These are phyloP conservation scores for Annulohypoxylon moriforme DNA, from an alignment of 495 filamentous ascomycete genomes.

Conservation along the genomic window DNA sequence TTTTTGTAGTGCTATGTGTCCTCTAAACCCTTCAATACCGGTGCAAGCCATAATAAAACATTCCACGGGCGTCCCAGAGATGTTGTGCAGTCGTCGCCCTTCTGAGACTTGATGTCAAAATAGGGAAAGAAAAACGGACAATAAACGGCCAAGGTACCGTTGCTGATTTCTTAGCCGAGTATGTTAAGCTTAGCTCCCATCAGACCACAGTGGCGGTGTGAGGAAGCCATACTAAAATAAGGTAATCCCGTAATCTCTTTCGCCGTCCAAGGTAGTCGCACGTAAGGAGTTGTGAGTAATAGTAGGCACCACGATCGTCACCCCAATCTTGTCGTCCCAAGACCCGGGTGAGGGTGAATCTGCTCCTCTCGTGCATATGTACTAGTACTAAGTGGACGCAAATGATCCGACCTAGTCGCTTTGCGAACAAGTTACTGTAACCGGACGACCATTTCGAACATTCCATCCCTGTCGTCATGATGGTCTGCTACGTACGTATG, in stretches of 20 bases:
- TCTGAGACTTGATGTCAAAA: slow-evolving; percentile 20
- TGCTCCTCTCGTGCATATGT: slow-evolving; percentile 41
- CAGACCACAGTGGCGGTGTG: slow-evolving; percentile 47
- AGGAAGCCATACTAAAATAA: slow-evolving; percentile 46
- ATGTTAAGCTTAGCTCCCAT: slow-evolving; percentile 43
- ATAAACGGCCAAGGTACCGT: slow-evolving; percentile 27
- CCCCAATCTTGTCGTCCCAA: slow-evolving; percentile 42
- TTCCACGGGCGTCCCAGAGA: slow-evolving; percentile 31
- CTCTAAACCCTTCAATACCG: slow-evolving; percentile 26
- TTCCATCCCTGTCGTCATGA: slow-evolving; percentile 45
- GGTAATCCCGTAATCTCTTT: slow-evolving; percentile 44
- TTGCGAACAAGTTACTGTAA: slow-evolving; percentile 44
- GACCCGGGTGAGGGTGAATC: slow-evolving; percentile 36
- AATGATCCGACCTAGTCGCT: slow-evolving; percentile 37
- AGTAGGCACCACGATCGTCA: slow-evolving; percentile 45
- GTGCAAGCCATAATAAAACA: slow-evolving; percentile 38
- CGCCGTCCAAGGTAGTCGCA: slow-evolving; percentile 42
- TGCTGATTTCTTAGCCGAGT: slow-evolving; percentile 38
- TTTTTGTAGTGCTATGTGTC: slow-evolving; percentile 32
- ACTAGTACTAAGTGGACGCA: slow-evolving; percentile 41
- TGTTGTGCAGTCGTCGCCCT: slow-evolving; percentile 31
- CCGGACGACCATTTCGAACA: slow-evolving; percentile 33
- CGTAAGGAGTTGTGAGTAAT: slow-evolving; percentile 42
- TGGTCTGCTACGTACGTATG: slow-evolving; percentile 43
- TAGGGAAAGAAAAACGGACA: slow-evolving; percentile 24